These are phyloP conservation scores for Pseudisothecium myosuroides DNA, from an alignment of 225 moss, liverwort and hornwort species.

Conservation along the genomic window DNA sequence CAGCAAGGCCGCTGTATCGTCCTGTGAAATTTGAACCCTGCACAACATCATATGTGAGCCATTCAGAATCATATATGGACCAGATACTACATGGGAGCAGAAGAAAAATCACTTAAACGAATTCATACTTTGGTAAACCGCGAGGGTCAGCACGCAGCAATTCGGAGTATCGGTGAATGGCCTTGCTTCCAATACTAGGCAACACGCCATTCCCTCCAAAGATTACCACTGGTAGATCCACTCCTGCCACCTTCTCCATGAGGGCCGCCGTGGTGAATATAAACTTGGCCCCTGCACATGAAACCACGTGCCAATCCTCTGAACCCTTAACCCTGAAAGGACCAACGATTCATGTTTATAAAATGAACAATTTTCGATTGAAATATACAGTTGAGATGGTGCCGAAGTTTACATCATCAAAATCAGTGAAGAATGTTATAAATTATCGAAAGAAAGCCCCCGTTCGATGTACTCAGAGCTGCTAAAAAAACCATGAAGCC, in stretches of 20 bases:
- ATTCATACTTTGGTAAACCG: conserved; percentile 20
- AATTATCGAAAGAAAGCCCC: background rate
- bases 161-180: conserved; percentile 15
- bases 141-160: conserved; percentile 19
- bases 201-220: conserved; percentile 23
- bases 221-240: conserved; percentile 21
- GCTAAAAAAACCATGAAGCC: background rate
- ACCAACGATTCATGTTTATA: background rate
- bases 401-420: background rate
- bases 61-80: background rate
- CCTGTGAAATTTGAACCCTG: conserved; percentile 21
- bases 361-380: background rate
- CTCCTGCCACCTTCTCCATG: conserved; percentile 24
- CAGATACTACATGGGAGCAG: background rate
- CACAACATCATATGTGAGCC: background rate
- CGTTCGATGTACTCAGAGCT: background rate
- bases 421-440: background rate
- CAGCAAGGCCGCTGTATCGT: conserved; percentile 34
- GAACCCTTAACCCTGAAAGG: background rate
- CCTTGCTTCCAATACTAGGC: conserved; percentile 13
- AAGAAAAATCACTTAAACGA: background rate
- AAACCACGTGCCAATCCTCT: background rate
- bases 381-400: background rate
- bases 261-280: conserved; percentile 22
- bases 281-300: conserved; percentile 29